These are phyloP conservation scores for Blepharisma japonicum DNA, from an alignment of 73 alveolate genomes.

Conservation along the genomic window DNA sequence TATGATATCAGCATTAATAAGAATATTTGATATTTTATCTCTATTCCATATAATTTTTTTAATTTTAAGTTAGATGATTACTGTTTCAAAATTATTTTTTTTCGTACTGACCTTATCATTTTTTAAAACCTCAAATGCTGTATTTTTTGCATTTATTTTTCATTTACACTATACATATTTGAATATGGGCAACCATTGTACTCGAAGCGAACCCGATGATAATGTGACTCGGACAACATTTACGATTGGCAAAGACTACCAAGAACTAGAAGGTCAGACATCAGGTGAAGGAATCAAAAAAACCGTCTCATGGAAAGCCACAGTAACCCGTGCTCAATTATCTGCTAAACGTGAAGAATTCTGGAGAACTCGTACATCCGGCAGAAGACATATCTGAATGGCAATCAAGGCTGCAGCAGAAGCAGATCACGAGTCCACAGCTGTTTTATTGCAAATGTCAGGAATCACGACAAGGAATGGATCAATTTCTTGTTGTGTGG, in stretches of 20 bases:
- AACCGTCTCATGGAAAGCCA: not conserved
- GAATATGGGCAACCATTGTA: not conserved
- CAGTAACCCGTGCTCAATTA: conserved; percentile 16
- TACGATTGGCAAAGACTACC: not conserved
- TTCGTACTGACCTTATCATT: too few species aligned
- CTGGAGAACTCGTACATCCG: not conserved
- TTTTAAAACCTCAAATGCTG: too few species aligned
- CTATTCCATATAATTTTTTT: too few species aligned
- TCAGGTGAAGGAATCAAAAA: not conserved
- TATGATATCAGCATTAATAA: too few species aligned
- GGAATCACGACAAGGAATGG: not conserved
- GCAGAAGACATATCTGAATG: not conserved
- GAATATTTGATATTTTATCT: too few species aligned
- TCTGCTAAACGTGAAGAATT: not conserved
- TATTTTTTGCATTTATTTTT: too few species aligned
- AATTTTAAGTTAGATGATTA: too few species aligned
- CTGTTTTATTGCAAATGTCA: not conserved
- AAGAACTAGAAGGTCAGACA: not conserved
- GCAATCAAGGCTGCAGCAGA: conserved; percentile 4
- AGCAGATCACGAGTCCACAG: conserved; percentile 1
- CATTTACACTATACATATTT: too few species aligned
- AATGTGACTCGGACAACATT: not conserved
- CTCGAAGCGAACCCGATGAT: conserved; percentile 10
- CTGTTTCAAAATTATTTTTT: too few species aligned
- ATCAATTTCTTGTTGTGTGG: not conserved